Conservation (phyloP, 2,329 filamentous ascomycete species). For the Aspergillus sp. region DNA sequence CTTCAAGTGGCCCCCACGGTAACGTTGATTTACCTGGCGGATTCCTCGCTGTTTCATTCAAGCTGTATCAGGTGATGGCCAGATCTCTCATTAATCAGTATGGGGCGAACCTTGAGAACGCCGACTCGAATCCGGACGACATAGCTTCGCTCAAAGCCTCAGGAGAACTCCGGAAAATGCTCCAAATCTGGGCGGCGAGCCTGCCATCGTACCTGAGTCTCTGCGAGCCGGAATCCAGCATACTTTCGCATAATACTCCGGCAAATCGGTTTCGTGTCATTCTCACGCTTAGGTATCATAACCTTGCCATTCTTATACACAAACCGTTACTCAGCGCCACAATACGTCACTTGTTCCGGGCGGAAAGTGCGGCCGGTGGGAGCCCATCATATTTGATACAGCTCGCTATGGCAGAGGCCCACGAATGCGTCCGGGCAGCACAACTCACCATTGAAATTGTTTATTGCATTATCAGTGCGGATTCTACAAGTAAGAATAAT, state of each 20-base stretch:
- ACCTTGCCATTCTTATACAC: background rate
- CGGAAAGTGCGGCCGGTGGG: background rate
- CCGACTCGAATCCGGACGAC: background rate
- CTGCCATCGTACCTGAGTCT: background rate
- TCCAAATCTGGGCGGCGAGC: background rate
- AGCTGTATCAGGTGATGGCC: background rate
- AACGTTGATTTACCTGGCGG: background rate
- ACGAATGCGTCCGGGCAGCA: background rate
- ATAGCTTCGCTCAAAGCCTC: background rate
- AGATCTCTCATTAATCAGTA: background rate
- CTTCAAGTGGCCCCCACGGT: background rate
- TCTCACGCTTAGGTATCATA: background rate
- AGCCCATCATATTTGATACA: background rate
- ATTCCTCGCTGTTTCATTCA: background rate
- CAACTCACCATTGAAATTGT: background rate
- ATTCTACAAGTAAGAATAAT: background rate
- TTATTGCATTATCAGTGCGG: background rate
- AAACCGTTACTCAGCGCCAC: background rate
- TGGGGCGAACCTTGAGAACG: background rate
- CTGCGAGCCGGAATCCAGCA: background rate
- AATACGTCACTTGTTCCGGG: background rate
- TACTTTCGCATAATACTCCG: background rate
- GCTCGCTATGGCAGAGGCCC: background rate
- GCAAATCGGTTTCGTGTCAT: background rate
- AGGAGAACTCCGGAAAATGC: background rate